Evolutionary conservation across 257 asterid genomes (phyloP), one percentile per base, ranked within the genome.

Genomic region (Nicotiana benthamiana): DNA sequence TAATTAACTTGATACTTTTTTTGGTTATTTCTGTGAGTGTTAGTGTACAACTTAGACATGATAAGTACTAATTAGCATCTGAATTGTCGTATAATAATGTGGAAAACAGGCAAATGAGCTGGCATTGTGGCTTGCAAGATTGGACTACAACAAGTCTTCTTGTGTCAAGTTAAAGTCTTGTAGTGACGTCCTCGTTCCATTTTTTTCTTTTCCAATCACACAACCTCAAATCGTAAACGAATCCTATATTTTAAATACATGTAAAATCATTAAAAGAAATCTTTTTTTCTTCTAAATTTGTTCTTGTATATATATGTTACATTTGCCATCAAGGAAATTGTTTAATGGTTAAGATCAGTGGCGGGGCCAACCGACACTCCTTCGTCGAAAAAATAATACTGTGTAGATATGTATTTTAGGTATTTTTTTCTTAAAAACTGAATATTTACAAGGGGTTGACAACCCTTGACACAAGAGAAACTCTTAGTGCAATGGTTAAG

Each of bases 141-240:
- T 84, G 83, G 87, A 68, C 72, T 70, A 85, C 27, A 36, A 18
- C 62, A n/a, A 81, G 87, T 80, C 87, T 79, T 83, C 7, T 85
- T 87, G 91, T 83, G 88, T 90, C 63, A 83, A 90, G 90, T 75
- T 86, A 83, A 90, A 89, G 93, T 57, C 81, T 81, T 80, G 80
- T 65, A 63, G 79, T 80, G 36, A 70, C 9, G 20, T 70, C 30
- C 16, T 7, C 59, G 64, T 80, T 75, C 80, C 48, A 75, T 36
- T 80, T 81, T 81, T 80, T 80, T 70, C 82, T 80, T 91, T 84
- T 81, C 61, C 82, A 82, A 86, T 85, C 70, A 32, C 81, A 84
- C 87, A 60, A 85, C 82, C n/a, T 64, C 61, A 22, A 80, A 22
- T 36, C 30, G 5, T 3, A 78, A 53, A 30, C 22, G 4, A 60